These are phyloP conservation scores for Lichtheimia corymbifera DNA, from an alignment of 371 early-diverging fungal species.

Conservation along the genomic window DNA sequence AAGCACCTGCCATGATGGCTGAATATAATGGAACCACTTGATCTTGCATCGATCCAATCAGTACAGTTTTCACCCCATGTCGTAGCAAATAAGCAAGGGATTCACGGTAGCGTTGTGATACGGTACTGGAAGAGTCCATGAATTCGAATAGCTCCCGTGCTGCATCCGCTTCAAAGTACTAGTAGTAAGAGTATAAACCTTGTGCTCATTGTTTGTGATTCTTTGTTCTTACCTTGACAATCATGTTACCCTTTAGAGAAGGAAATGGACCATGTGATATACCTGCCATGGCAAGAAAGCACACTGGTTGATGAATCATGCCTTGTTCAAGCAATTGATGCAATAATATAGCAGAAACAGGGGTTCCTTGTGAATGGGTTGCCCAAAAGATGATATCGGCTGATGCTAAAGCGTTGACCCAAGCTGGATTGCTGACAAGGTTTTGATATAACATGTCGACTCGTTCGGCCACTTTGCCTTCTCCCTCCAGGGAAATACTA, in stretches of 20 bases:
- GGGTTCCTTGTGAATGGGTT: slow-evolving; percentile 94
- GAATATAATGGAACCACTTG: slow-evolving; percentile 97
- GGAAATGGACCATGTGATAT: slow-evolving; percentile 93
- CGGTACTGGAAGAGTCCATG: slow-evolving; percentile 73
- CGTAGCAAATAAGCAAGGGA: slow-evolving; percentile 69
- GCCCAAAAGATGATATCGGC: slow-evolving; percentile 89
- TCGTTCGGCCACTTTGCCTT: slow-evolving; percentile 87
- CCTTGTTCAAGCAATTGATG: slow-evolving; percentile 72
- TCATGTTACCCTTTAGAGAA: slow-evolving; percentile 74
- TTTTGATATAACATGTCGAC: slow-evolving; percentile 75
- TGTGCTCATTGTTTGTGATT: neutral
- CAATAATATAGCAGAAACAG: slow-evolving; percentile 83
- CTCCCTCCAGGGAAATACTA: slow-evolving; percentile 84
- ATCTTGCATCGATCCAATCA: slow-evolving; percentile 86
- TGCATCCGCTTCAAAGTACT: slow-evolving; percentile 90
- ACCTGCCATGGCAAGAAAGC: slow-evolving; percentile 91
- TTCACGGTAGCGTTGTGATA: slow-evolving; percentile 71
- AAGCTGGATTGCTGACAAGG: slow-evolving; percentile 54
- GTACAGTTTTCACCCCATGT: slow-evolving; percentile 68
- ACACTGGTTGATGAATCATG: slow-evolving; percentile 77
- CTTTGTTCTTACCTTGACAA: slow-evolving; percentile 62
- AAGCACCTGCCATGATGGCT: slow-evolving; percentile 82
- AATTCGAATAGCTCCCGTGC: slow-evolving; percentile 93
- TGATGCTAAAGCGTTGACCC: slow-evolving; percentile 55
- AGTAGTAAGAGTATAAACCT: neutral